These are phyloP conservation scores for Cryphonectria naterciae DNA, from an alignment of 2,329 filamentous ascomycete species.

Conservation along the genomic window DNA sequence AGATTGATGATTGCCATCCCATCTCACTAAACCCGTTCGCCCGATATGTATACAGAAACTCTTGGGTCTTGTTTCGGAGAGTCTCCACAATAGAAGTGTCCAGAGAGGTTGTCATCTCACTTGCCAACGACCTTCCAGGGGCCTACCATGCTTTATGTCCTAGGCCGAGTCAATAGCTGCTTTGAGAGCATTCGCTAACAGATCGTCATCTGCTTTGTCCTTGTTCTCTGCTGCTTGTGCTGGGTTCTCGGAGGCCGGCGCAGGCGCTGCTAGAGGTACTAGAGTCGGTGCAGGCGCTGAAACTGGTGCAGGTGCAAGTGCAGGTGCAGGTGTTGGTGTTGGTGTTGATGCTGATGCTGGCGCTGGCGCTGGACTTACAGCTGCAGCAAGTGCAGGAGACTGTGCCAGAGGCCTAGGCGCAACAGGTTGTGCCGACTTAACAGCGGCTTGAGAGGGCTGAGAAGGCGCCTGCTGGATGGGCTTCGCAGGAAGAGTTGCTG, in stretches of 20 bases:
- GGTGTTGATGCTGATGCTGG: slow-evolving; percentile 23
- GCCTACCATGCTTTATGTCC: neutral
- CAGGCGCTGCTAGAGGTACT: slow-evolving; percentile 23
- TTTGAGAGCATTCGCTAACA: slow-evolving; percentile 17
- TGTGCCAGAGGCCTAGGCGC: slow-evolving; percentile 20
- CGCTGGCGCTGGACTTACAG: slow-evolving; percentile 21
- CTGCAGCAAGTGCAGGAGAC: slow-evolving; percentile 19
- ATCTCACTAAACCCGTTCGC: neutral
- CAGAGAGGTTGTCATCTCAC: neutral
- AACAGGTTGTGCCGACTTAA: slow-evolving; percentile 27
- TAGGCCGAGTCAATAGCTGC: slow-evolving; percentile 22
- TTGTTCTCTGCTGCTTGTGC: slow-evolving; percentile 4
- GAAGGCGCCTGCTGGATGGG: slow-evolving; percentile 9
- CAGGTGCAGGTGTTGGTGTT: slow-evolving; percentile 22
- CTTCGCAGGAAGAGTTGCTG: neutral
- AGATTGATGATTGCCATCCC: slow-evolving; percentile 15
- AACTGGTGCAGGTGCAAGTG: neutral
- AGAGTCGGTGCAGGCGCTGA: slow-evolving; percentile 9
- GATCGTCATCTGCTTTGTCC: slow-evolving; percentile 13
- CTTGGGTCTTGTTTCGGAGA: neutral
- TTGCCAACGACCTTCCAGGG: neutral
- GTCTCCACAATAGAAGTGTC: neutral
- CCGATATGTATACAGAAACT: slow-evolving; percentile 5
- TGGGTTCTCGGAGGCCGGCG: neutral
- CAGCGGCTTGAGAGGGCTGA: slow-evolving; percentile 16